Conservation (phyloP, 306 rosid genomes). For the Crotalaria pallida region DNA sequence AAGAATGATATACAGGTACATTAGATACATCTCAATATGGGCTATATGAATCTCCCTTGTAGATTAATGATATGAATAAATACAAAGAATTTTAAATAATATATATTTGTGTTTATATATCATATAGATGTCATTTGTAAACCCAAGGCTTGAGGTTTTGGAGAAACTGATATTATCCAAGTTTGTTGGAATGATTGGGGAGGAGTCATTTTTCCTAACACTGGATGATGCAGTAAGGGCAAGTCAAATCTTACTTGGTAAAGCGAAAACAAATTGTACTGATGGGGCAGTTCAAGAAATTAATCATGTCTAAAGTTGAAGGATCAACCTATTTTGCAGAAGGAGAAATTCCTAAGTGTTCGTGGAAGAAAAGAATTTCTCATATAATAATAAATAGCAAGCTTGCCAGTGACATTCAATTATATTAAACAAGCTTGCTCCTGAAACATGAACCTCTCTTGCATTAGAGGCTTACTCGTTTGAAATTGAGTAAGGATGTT, state of each 20-base stretch:
- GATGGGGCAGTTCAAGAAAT: not conserved
- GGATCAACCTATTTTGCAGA: not conserved
- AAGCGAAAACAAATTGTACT: slow-evolving; percentile 2
- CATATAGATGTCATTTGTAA: slow-evolving; percentile 49
- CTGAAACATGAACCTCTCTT: not conserved
- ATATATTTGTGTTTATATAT: not conserved
- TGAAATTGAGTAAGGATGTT: not conserved
- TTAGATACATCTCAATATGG: not conserved
- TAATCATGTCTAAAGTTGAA: not conserved
- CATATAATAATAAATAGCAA: not conserved
- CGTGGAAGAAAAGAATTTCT: too few relatives aligned
- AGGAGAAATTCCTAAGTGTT: not conserved
- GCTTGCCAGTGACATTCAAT: not conserved
- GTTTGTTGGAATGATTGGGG: slow-evolving; percentile 55
- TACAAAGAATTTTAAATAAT: not conserved
- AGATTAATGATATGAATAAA: not conserved
- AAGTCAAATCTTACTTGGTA: slow-evolving; percentile 31
- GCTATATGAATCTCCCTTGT: not conserved
- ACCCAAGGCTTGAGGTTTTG: slow-evolving; percentile 76
- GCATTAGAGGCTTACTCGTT: not conserved
- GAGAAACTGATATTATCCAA: slow-evolving; percentile 62
- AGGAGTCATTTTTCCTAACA: slow-evolving; percentile 45
- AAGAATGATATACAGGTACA: slow-evolving; percentile 46
- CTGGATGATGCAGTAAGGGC: slow-evolving; percentile 64
- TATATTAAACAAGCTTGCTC: not conserved